Percentiles rank a stretch among this genome's conserved stretches.
Conservation (phyloP, 2,329 filamentous ascomycete genomes). For the Magnaporthiopsis incrustans region DNA sequence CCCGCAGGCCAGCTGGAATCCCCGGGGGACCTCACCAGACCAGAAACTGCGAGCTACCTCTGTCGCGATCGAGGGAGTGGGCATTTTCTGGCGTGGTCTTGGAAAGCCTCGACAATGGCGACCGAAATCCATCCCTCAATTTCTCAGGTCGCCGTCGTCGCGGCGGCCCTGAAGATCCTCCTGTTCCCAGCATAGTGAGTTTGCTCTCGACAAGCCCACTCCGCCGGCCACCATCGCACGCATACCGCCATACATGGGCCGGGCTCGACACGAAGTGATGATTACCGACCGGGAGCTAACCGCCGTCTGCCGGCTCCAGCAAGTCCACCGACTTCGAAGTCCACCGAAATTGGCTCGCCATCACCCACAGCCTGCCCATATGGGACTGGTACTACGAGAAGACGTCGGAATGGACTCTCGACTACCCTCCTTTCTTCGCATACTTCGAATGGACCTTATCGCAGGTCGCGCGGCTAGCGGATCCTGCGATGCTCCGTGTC, state of each 20-base stretch:
- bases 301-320: conserved; percentile 40
- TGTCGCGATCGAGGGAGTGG: too few relatives aligned
- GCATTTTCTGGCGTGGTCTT: too few relatives aligned
- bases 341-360: conserved; percentile 96
- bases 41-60: conserved; percentile 6
- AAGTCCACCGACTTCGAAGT: conserved; percentile 99
- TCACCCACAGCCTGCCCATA: conserved; percentile 80
- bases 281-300: background rate
- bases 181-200: conserved; percentile 91
- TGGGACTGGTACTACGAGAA: conserved; percentile 95
- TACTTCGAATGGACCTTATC: conserved; percentile 93
- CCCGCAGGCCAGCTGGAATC: background rate
- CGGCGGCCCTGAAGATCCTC: conserved; percentile 82
- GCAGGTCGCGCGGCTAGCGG: conserved; percentile 66
- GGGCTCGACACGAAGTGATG: background rate
- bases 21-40: background rate
- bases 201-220: conserved; percentile 3
- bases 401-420: conserved; percentile 98
- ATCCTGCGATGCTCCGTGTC: conserved; percentile 74
- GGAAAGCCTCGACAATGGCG: conserved; percentile 49
- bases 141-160: conserved; percentile 76
- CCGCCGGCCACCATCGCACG: background rate
- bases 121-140: conserved; percentile 74
- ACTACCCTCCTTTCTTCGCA: conserved; percentile 97
- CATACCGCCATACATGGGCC: too few relatives aligned